Evolutionary conservation across 495 filamentous ascomycete genomes (phyloP), one percentile per base, ranked within the genome.

Genomic region (Penicillium manginii): DNA sequence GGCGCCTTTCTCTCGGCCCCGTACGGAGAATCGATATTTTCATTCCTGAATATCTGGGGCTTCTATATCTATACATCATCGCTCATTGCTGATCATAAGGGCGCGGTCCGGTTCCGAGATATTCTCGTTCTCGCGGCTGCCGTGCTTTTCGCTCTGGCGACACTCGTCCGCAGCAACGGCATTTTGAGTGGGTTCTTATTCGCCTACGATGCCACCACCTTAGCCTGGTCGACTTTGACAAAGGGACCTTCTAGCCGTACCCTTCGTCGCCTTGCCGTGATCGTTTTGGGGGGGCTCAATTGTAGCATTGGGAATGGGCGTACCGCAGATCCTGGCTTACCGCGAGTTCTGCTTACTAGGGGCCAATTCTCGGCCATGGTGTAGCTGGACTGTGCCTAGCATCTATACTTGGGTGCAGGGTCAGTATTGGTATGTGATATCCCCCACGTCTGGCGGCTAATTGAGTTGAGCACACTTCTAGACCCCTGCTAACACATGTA

Each of bases 1-100:
- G 93, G 93, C 10, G 73, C 96, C 2, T 97, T 98, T 67, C 84
- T 98, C 26, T 92, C 89, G 0, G 90, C 93, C 1, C 94, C 96
- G 0, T 94, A 92, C 64, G 82, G 84, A 19, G 96, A 98, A 73
- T 84, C 88, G 48, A 67, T 88, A 1, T 97, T 91, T 68, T 86
- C 93, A 1, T 77, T 94, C 8, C 73, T 97, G 29, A 88, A 88
- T 47, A 90, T 98, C 59, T 47, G 73, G 2, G 96, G 93, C 7
- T 85, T 80, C 57, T 84, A 90, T 35, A 64, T 90, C 58, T 93
- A 93, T 69, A 80, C 85, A 2, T 81, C 80, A 35, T 83, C 86
- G 19, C 70, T 83, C 11, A 67, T 71, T 50, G 65, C 73, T 15
- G 58, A 72, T 54, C 54, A 59, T 18, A 61, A 66, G 31, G 64